These are phyloP conservation scores for Wickerhamiella azymoides DNA, from an alignment of 805 yeast genomes.

Conservation along the genomic window DNA sequence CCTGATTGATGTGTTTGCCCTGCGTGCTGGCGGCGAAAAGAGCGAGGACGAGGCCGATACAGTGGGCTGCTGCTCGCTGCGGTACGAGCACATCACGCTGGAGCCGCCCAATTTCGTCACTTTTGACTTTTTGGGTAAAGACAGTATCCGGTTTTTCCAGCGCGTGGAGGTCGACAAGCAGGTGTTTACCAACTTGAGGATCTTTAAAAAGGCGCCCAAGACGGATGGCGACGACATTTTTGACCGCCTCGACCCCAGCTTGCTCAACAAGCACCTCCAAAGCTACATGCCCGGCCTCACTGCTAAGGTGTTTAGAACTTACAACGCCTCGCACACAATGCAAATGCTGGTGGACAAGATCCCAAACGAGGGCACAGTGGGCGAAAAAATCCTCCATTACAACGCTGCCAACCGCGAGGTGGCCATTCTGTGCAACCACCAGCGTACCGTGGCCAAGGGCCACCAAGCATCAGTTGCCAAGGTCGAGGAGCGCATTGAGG, in stretches of 20 bases:
- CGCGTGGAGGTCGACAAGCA: constrained; percentile 87
- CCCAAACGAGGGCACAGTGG: constrained; percentile 72
- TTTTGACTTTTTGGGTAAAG: constrained; percentile 91
- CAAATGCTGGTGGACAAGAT: constrained; percentile 83
- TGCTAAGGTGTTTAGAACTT: constrained; percentile 95
- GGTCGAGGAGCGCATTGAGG: constrained; percentile 62
- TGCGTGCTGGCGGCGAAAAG: constrained; percentile 97
- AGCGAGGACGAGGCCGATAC: constrained; percentile 97
- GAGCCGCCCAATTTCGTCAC: constrained; percentile 75
- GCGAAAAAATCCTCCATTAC: constrained; percentile 73
- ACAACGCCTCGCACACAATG: constrained; percentile 93
- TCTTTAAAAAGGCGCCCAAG: constrained; percentile 82
- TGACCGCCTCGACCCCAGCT: constrained; percentile 74
- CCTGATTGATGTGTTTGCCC: constrained; percentile 79
- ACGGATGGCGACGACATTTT: constrained; percentile 84
- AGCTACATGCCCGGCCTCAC: constrained; percentile 85
- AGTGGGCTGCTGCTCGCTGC: constrained; percentile 90
- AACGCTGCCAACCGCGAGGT: constrained; percentile 94
- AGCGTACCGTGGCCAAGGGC: constrained; percentile 74
- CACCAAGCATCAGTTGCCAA: constrained; percentile 73
- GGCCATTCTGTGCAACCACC: constrained; percentile 94
- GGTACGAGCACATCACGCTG: constrained; percentile 78
- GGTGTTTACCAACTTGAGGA: constrained; percentile 74
- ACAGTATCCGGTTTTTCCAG: constrained; percentile 80
- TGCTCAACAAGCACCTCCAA: constrained; percentile 75